Evolutionary conservation across 169 alveolate genomes (phyloP).

Genomic region (Plasmodium blacklocki): DNA sequence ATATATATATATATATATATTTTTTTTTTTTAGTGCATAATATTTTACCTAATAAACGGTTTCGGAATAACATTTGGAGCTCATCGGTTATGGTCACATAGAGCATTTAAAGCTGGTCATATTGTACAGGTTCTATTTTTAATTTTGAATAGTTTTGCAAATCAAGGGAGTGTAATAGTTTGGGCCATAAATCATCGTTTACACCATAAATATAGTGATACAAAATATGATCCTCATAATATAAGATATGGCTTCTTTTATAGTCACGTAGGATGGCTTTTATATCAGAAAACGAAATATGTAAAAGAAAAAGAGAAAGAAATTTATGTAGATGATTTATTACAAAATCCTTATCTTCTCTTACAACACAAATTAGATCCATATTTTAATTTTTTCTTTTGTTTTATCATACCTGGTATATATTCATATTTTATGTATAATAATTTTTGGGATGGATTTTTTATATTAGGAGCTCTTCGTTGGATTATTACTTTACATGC

Average conservation of each 20-base stretch:
- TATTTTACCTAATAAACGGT: conserved; percentile 83
- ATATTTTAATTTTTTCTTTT: conserved; percentile 85
- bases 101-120: conserved; percentile 86
- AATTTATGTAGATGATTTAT: conserved; percentile 79
- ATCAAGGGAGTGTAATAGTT: conserved; percentile 89
- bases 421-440: conserved; percentile 81
- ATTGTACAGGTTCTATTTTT: conserved; percentile 81
- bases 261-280: conserved; percentile 91
- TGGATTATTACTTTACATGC: conserved; percentile 87
- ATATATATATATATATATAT: not conserved
- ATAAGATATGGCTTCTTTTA: conserved; percentile 87
- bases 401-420: conserved; percentile 86
- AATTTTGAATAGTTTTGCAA: conserved; percentile 87
- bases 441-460: conserved; percentile 86
- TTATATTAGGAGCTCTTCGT: conserved; percentile 84
- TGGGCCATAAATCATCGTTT: conserved; percentile 90
- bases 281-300: conserved; percentile 79
- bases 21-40: conserved; percentile 57
- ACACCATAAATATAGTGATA: conserved; percentile 89
- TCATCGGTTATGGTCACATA: conserved; percentile 91
- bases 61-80: conserved; percentile 92
- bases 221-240: conserved; percentile 89
- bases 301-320: conserved; percentile 79
- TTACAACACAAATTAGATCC: conserved; percentile 84
- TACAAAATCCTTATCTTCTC: conserved; percentile 76